Percentiles rank a stretch among this genome's conserved stretches.
Conservation (phyloP, 371 early-diverging fungal species). For the Circinella umbellata region DNA sequence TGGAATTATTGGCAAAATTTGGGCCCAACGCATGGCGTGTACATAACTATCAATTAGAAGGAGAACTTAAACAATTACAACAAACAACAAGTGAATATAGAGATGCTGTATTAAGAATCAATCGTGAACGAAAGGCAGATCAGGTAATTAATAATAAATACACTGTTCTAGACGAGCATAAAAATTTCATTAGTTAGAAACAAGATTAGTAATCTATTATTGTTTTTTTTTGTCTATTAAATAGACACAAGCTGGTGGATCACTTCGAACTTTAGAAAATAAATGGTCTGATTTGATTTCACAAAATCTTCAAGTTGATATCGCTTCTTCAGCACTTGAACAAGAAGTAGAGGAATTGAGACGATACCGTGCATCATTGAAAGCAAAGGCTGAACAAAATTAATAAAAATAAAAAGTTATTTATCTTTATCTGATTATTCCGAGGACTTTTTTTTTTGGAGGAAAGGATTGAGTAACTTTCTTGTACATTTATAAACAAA, state of each 20-base stretch:
- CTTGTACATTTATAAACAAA: too few species aligned
- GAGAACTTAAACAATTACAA: constrained; percentile 46
- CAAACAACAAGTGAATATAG: constrained; percentile 53
- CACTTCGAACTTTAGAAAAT: constrained; percentile 58
- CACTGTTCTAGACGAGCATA: too few species aligned
- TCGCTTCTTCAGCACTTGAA: constrained; percentile 61
- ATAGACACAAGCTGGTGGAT: constrained; percentile 57
- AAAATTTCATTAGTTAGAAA: constrained; percentile 2
- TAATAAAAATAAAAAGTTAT: neutral
- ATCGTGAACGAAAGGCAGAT: constrained; percentile 72
- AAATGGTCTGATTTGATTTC: constrained; percentile 70
- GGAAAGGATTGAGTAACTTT: too few species aligned
- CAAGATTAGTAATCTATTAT: too few species aligned
- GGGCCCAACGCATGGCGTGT: constrained; percentile 87
- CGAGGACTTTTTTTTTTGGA: too few species aligned
- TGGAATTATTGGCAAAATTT: constrained; percentile 83
- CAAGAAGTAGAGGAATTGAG: constrained; percentile 56
- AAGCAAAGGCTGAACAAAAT: constrained; percentile 10
- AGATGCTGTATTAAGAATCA: constrained; percentile 61
- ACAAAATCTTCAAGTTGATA: constrained; percentile 63
- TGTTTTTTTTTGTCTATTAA: too few species aligned
- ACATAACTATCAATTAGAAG: constrained; percentile 81
- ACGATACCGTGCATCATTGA: constrained; percentile 38
- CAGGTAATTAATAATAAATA: constrained; percentile 54
- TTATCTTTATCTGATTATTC: too few species aligned